Conservation (phyloP, 2,329 filamentous ascomycete genomes). For the Aschersonia sp. region DNA sequence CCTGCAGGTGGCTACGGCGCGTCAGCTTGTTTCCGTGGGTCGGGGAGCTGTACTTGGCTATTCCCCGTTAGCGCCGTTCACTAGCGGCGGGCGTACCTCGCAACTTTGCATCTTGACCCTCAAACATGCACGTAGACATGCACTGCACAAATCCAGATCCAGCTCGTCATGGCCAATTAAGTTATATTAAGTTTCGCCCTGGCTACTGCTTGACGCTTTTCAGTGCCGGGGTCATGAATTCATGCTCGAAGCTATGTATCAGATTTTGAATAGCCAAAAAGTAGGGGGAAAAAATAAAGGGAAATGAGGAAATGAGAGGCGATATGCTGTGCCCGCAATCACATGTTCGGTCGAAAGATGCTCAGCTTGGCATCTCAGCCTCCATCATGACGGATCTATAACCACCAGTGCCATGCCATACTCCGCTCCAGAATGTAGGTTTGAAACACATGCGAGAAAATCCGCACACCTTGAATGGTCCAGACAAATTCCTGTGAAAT, state of each 20-base stretch:
- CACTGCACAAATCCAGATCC: not conserved
- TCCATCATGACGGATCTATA: no score
- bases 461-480: no score
- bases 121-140: not conserved
- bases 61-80: no score
- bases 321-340: not conserved
- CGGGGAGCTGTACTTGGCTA: no score
- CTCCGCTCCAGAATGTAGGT: not conserved
- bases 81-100: no score
- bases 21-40: no score
- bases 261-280: not conserved
- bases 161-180: conserved; percentile 1
- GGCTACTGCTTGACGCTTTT: not conserved
- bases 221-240: conserved; percentile 1
- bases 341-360: not conserved
- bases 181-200: conserved; percentile 1
- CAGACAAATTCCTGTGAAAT: not conserved
- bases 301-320: no score
- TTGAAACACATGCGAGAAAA: not conserved
- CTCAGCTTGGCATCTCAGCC: not conserved
- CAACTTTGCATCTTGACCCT: no score
- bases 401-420: not conserved
- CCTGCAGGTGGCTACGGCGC: no score
- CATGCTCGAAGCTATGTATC: not conserved
- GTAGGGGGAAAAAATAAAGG: not conserved